These are phyloP conservation scores for Phalaenopsis hybrid DNA, from an alignment of 116 monocot genomes.

Conservation along the genomic window DNA sequence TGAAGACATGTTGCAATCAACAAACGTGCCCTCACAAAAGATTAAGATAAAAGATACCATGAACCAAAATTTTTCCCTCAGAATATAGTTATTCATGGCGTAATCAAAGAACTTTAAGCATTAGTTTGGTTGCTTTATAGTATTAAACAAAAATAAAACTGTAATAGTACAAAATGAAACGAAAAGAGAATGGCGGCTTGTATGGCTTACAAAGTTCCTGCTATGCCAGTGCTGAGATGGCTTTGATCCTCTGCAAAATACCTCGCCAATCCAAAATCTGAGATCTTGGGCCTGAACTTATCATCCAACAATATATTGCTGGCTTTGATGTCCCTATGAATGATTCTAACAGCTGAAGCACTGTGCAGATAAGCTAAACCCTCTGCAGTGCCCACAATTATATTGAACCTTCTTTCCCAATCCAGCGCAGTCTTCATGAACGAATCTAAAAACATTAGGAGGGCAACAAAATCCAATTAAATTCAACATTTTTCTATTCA, in stretches of 20 bases:
- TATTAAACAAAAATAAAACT: neutral
- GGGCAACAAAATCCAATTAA: neutral
- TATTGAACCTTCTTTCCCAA: constrained; percentile 31
- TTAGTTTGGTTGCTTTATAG: neutral
- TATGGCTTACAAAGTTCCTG: constrained; percentile 46
- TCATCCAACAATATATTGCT: constrained; percentile 45
- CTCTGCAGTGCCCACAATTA: constrained; percentile 40
- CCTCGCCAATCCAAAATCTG: constrained; percentile 43
- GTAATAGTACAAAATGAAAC: neutral
- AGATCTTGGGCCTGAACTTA: constrained; percentile 35
- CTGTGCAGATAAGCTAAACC: constrained; percentile 38
- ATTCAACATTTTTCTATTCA: neutral
- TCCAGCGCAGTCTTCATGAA: constrained; percentile 31
- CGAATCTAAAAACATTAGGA: constrained; percentile 15
- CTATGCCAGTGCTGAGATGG: constrained; percentile 51
- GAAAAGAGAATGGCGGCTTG: neutral
- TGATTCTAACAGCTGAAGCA: constrained; percentile 34
- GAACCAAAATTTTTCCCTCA: neutral
- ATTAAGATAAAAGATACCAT: no score
- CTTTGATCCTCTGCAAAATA: constrained; percentile 43
- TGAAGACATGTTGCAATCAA: no score
- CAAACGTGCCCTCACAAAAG: no score
- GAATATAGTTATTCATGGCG: neutral
- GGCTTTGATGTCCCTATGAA: constrained; percentile 45
- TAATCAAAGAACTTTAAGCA: neutral